phyloP scores from a whole-genome alignment of 129 eudicot genomes.

The Ambrosia artemisiifolia region DNA sequence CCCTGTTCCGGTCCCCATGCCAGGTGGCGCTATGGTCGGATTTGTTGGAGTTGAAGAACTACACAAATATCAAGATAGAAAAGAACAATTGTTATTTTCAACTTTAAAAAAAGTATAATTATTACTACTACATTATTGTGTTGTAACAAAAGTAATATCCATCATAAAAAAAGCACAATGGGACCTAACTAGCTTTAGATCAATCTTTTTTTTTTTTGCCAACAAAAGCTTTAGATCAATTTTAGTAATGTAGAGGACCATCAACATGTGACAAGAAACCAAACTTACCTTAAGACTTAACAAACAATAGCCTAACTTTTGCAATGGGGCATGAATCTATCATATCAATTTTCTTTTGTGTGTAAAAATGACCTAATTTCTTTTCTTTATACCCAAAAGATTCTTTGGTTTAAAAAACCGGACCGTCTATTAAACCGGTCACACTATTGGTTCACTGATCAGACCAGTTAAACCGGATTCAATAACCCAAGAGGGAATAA shows the following conservation, averaged over 20 bases:
- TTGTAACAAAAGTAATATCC: background rate
- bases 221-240: slow-evolving; percentile 11
- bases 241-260: background rate
- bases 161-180: slow-evolving; percentile 12
- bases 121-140: slow-evolving; percentile 13
- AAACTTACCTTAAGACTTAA: background rate
- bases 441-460: too few relatives aligned
- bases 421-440: too few relatives aligned
- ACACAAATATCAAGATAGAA: background rate
- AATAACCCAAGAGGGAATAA: background rate
- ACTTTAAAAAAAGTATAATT: background rate
- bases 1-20: slow-evolving; percentile 20
- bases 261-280: slow-evolving; percentile 2
- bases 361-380: background rate
- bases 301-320: slow-evolving; percentile 4
- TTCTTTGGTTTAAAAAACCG: background rate
- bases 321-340: background rate
- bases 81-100: background rate
- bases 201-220: background rate
- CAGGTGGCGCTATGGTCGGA: slow-evolving; percentile 34
- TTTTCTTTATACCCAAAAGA: background rate
- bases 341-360: background rate
- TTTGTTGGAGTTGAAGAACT: slow-evolving; percentile 39
- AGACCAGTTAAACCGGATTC: too few relatives aligned
- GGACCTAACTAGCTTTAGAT: slow-evolving; percentile 18